Evolutionary conservation across 1,139 yeast genomes (phyloP).

Genomic region (Sugiyamaella sp.): DNA sequence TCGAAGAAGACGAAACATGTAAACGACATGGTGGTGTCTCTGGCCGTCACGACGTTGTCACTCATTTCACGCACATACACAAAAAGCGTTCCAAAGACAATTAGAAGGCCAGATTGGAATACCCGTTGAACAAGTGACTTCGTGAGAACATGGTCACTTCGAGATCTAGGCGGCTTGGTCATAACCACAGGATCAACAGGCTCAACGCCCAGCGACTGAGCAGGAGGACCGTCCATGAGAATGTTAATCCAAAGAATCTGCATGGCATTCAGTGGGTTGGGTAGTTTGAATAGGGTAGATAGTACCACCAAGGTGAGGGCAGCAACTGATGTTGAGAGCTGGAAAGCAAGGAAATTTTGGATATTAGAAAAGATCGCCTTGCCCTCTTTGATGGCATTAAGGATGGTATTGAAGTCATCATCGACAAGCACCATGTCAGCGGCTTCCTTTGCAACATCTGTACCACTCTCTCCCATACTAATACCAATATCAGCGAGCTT

Average conservation of each 20-base stretch:
- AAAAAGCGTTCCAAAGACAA: conserved; percentile 76
- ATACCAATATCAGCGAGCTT: conserved; percentile 97
- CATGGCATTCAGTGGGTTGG: conserved; percentile 98
- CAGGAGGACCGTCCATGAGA: conserved; percentile 99
- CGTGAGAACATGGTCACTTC: conserved; percentile 82
- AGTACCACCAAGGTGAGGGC: conserved; percentile 88
- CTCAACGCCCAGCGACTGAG: conserved; percentile 95
- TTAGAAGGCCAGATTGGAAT: conserved; percentile 70
- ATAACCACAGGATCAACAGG: conserved; percentile 95
- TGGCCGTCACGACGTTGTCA: conserved; percentile 77
- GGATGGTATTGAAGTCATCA: conserved; percentile 91
- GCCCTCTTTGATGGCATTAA: conserved; percentile 93
- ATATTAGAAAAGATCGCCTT: conserved; percentile 94
- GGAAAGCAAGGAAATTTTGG: conserved; percentile 92
- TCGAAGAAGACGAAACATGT: conserved; percentile 94
- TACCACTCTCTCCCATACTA: conserved; percentile 95
- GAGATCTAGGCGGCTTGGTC: conserved; percentile 89
- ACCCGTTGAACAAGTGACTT: conserved; percentile 68
- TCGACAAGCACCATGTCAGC: conserved; percentile 97
- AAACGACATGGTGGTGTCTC: conserved; percentile 99
- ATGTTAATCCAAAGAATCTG: conserved; percentile 97
- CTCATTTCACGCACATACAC: conserved; percentile 84
- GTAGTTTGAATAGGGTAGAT: conserved; percentile 81
- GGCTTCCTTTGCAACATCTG: conserved; percentile 98
- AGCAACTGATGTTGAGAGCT: conserved; percentile 92